phyloP scores from a whole-genome alignment of 495 filamentous ascomycete genomes.

The Penicillium nucicola region DNA sequence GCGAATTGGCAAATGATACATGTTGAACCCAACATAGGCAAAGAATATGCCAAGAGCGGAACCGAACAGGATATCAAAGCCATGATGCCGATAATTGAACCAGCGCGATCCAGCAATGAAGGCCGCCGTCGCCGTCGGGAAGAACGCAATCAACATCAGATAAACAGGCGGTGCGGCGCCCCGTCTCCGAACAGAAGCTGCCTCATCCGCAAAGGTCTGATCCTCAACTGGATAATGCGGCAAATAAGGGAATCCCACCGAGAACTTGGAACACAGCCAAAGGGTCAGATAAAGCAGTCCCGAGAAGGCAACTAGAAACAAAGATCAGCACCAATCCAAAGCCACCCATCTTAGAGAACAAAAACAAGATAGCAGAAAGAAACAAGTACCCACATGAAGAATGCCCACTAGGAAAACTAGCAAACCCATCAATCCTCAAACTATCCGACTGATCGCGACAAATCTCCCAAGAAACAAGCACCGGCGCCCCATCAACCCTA shows the following conservation, averaged over 20 bases:
- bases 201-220: conserved; percentile 20
- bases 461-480: conserved; percentile 51
- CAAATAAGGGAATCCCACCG: conserved; percentile 60
- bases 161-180: conserved; percentile 56
- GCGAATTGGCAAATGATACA: conserved; percentile 67
- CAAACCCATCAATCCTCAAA: conserved; percentile 57
- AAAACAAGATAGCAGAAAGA: neutral
- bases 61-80: conserved; percentile 63
- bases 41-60: conserved; percentile 52
- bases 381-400: conserved; percentile 63
- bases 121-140: conserved; percentile 54
- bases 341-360: neutral
- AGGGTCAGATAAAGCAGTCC: conserved; percentile 62
- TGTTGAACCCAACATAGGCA: conserved; percentile 56
- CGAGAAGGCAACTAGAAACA: conserved; percentile 53
- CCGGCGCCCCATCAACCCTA: conserved; percentile 38
- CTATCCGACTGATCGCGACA: conserved; percentile 42
- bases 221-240: conserved; percentile 33
- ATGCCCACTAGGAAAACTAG: conserved; percentile 67
- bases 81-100: conserved; percentile 61
- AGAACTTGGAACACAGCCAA: conserved; percentile 62
- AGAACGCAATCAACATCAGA: conserved; percentile 53
- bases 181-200: conserved; percentile 36
- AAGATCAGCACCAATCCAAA: neutral
- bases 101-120: conserved; percentile 63